These are phyloP conservation scores for Ophiostoma sp. DNA, from an alignment of 2,329 filamentous ascomycete genomes.

Conservation along the genomic window DNA sequence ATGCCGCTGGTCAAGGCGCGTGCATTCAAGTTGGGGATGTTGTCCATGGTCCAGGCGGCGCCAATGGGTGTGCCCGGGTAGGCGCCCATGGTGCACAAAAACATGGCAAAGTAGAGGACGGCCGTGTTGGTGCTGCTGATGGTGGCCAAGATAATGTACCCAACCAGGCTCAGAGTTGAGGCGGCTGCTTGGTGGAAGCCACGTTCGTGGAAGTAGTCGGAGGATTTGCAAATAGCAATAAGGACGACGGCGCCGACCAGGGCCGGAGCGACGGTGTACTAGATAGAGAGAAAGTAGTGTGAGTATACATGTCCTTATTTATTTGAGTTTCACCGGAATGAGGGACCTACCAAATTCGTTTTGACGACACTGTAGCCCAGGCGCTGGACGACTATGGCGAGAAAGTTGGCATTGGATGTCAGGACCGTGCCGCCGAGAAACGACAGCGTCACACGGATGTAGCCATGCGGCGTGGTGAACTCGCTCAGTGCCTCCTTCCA, in stretches of 20 bases:
- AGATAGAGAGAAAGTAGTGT: not conserved
- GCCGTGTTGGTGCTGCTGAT: not conserved
- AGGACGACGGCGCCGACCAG: not conserved
- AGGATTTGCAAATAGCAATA: not conserved
- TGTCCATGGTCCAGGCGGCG: not conserved
- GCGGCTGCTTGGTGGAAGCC: not conserved
- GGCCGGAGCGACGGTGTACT: not conserved
- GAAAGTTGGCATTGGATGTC: not conserved
- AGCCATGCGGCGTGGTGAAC: not conserved
- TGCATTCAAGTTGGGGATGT: conserved; percentile 1
- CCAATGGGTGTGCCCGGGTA: not conserved
- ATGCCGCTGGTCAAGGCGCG: not conserved
- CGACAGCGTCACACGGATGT: not conserved
- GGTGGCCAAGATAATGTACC: not conserved
- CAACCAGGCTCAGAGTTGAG: not conserved
- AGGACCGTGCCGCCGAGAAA: not conserved
- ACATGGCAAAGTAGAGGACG: not conserved
- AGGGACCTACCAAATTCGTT: not conserved
- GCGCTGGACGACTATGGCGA: not conserved
- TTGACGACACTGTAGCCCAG: not conserved
- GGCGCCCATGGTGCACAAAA: not conserved
- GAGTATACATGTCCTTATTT: not conserved
- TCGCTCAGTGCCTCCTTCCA: not conserved
- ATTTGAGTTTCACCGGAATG: not conserved
- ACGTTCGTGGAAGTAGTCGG: not conserved